These are phyloP conservation scores for Daedaleopsis sinensis DNA, from an alignment of 768 basidiomycete species.

Conservation along the genomic window DNA sequence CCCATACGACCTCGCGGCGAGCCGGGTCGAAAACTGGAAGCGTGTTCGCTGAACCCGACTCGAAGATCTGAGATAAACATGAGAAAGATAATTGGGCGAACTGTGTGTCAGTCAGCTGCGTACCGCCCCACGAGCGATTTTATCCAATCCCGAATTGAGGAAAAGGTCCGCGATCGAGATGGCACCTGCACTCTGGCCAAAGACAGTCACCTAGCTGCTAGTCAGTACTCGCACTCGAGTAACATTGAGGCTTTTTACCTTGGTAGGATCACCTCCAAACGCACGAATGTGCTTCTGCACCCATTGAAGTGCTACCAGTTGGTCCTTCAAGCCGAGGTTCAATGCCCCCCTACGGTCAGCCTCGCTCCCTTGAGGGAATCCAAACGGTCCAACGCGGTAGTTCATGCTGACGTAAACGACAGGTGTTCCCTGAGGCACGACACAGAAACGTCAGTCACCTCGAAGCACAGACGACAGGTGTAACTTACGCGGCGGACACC, in stretches of 20 bases:
- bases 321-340: constrained; percentile 75
- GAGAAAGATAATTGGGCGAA: no score
- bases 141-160: constrained; percentile 31
- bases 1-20: constrained; percentile 40
- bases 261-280: constrained; percentile 62
- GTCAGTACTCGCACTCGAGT: background rate
- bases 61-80: constrained; percentile 40
- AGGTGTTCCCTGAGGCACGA: constrained; percentile 13
- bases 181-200: constrained; percentile 45
- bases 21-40: constrained; percentile 34
- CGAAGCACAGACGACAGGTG: background rate
- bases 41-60: constrained; percentile 42
- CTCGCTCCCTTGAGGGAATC: constrained; percentile 47
- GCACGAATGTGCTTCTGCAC: constrained; percentile 59
- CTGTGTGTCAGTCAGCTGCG: background rate
- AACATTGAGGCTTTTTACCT: constrained; percentile 32
- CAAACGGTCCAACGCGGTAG: constrained; percentile 54
- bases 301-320: constrained; percentile 75
- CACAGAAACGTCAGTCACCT: background rate
- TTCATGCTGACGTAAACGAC: constrained; percentile 53
- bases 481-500: constrained; percentile 2
- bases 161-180: constrained; percentile 35
- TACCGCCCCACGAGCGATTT: constrained; percentile 28
- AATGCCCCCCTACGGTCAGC: constrained; percentile 42
- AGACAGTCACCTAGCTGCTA: constrained; percentile 34